Base-by-base conservation (phyloP, 2,329 filamentous ascomycete genomes). In the Xylaria sp. region DNA sequence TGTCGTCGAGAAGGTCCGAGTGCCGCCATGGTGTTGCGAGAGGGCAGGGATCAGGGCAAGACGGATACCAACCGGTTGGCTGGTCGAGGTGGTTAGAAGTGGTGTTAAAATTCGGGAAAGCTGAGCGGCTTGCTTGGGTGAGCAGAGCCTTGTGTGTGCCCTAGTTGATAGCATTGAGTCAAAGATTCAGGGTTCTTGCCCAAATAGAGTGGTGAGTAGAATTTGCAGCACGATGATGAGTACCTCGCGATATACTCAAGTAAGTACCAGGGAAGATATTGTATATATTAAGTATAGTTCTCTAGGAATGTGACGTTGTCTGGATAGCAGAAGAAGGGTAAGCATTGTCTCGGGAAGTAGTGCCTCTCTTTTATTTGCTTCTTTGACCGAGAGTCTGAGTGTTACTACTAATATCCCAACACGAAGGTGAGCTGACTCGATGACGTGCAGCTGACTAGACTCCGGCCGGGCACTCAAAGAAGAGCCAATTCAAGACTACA, bases 1-100 rank as follows among this genome's bases (percentile, higher is more conserved):
- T 1, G 84, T 85, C 3, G 81, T 82, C 1, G 84, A 85, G 73
- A 87, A 86, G 60, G 68, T 63, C 49, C 77, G 75, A 23, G 72
- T 69, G 23, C 67, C 61, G 48, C 68, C 67, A 57, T 70, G 59
- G 15, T 44, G 44, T 29, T 64, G 64, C 56, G 56, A 60, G 52
- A 69, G 54, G 10, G 69, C 62, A 23, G 67, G 62, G 43, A 70
- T 60, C 41, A 71, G 64, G 51, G 71, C 59, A 31, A 75, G 60
- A 17, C 74, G 73, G 17, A 77, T 62, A 27, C 70, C 69, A 8
- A 70, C 66, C 19, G 68, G 65, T 17, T 67, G 67, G 27, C 64
- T 60, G 13, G 65, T 60, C 46, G 68, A 68, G 7, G 58, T 44
- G 43, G 69, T 64, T 51, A 71, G 52, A 44, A 72, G 67, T 8